Conservation (phyloP, 306 rosid species). For the Cucurbita argyrosperma region DNA sequence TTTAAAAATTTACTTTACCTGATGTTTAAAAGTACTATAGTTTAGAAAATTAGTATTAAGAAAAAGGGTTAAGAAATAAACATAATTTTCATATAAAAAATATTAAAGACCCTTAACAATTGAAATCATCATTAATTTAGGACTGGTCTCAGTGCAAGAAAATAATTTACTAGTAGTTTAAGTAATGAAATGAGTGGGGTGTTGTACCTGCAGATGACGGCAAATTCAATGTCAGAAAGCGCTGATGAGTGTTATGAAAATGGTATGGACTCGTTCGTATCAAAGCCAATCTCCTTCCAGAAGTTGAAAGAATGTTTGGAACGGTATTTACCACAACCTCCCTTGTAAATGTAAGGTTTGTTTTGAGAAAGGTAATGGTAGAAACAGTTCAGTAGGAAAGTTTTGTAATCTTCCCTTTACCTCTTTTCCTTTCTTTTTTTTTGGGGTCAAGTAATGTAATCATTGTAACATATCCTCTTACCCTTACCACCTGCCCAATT, state of each 20-base stretch:
- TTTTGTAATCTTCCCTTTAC: constrained; percentile 1
- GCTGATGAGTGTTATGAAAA: constrained; percentile 74
- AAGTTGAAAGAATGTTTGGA: constrained; percentile 48
- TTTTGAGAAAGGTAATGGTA: not conserved
- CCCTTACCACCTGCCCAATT: not conserved
- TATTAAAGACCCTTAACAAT: not conserved
- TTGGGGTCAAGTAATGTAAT: constrained; percentile 2
- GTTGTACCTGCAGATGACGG: constrained; percentile 54
- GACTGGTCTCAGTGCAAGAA: not conserved
- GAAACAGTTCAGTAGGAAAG: constrained; percentile 4
- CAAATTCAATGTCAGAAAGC: constrained; percentile 72
- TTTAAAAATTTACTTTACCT: not conserved
- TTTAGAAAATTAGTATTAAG: not conserved
- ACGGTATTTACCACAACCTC: constrained; percentile 32
- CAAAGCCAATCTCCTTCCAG: constrained; percentile 74
- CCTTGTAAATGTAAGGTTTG: constrained; percentile 33
- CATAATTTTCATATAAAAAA: not conserved
- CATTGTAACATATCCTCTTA: constrained; percentile 4
- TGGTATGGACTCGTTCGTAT: constrained; percentile 84
- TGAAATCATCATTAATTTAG: too few relatives aligned
- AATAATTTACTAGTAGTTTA: not conserved
- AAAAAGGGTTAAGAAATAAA: not conserved
- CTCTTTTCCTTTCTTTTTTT: not conserved
- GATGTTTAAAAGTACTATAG: not conserved
- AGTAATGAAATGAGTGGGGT: not conserved